Evolutionary conservation across 352 stramenopile species (phyloP).

Genomic region (Pythium rhizo-oryzae): DNA sequence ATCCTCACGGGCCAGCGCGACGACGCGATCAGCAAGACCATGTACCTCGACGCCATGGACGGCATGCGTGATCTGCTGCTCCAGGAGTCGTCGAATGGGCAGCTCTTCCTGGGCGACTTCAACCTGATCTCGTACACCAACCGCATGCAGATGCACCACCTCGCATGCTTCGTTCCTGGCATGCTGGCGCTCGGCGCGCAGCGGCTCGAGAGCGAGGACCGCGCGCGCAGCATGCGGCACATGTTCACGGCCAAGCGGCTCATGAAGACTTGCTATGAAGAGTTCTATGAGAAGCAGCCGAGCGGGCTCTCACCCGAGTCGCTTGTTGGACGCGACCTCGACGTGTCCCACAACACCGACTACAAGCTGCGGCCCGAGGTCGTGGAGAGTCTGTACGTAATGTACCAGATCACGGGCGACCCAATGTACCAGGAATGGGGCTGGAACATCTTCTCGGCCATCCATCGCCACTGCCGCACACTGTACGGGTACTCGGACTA

Average conservation of each 20-base stretch:
- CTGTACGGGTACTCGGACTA: conserved; percentile 87
- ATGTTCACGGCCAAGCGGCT: conserved; percentile 88
- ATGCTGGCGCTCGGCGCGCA: conserved; percentile 89
- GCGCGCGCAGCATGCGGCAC: conserved; percentile 69
- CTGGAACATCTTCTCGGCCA: conserved; percentile 94
- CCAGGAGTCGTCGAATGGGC: conserved; percentile 50
- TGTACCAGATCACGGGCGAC: conserved; percentile 95
- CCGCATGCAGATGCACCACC: conserved; percentile 94
- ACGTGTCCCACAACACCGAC: conserved; percentile 46
- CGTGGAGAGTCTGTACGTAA: conserved; percentile 95
- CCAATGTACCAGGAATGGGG: conserved; percentile 95
- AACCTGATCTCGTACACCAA: conserved; percentile 34
- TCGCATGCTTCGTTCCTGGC: conserved; percentile 96
- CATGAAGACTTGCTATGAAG: conserved; percentile 94
- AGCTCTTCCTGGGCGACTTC: conserved; percentile 66
- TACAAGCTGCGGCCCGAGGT: conserved; percentile 97
- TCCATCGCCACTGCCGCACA: conserved; percentile 93
- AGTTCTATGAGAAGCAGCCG: conserved; percentile 89
- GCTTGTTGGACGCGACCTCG: conserved; percentile 36
- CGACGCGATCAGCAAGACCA: conserved; percentile 61
- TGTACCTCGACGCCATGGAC: conserved; percentile 95
- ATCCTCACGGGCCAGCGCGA: conserved; percentile 89
- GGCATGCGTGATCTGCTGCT: conserved; percentile 94
- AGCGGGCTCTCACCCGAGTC: conserved; percentile 94
- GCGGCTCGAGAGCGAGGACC: conserved; percentile 38